A percentile compares a stretch with the other conserved stretches of the same genome.
phyloP scores from a whole-genome alignment of 768 basidiomycete species.

The Ephemerocybe angulata region DNA sequence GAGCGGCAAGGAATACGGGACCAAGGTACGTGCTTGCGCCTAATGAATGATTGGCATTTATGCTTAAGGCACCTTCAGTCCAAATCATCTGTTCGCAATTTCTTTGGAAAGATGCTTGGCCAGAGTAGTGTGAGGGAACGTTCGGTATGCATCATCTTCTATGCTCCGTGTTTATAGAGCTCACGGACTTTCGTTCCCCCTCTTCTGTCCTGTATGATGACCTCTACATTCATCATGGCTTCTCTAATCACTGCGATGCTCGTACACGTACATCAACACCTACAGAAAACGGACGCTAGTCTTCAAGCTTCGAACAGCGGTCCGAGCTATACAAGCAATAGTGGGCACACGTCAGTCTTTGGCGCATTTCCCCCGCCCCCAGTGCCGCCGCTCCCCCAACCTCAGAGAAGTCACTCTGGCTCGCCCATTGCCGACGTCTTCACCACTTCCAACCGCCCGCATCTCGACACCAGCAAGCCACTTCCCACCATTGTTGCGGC shows the following conservation, averaged over 20 bases:
- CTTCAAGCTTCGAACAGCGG: slow-evolving; percentile 27
- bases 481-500: slow-evolving; percentile 54
- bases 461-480: slow-evolving; percentile 50
- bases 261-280: neutral
- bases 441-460: slow-evolving; percentile 24
- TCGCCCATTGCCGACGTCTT: slow-evolving; percentile 55
- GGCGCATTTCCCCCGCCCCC: slow-evolving; percentile 44
- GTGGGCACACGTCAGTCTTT: slow-evolving; percentile 36
- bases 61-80: slow-evolving; percentile 28
- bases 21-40: slow-evolving; percentile 43
- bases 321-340: slow-evolving; percentile 23
- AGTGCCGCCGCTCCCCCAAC: slow-evolving; percentile 49
- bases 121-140: slow-evolving; percentile 63
- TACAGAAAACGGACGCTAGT: slow-evolving; percentile 54
- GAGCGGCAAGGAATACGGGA: slow-evolving; percentile 16
- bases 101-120: slow-evolving; percentile 77
- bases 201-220: slow-evolving; percentile 14
- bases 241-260: neutral
- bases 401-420: slow-evolving; percentile 35
- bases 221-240: slow-evolving; percentile 13
- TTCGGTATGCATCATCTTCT: slow-evolving; percentile 44
- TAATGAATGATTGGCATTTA: slow-evolving; percentile 9
- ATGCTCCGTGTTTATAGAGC: neutral
- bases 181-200: neutral
- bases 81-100: slow-evolving; percentile 69